Evolutionary conservation across 2,329 filamentous ascomycete genomes (phyloP), one percentile per base, ranked within the genome.

Genomic region (Neonectria coccinea): DNA sequence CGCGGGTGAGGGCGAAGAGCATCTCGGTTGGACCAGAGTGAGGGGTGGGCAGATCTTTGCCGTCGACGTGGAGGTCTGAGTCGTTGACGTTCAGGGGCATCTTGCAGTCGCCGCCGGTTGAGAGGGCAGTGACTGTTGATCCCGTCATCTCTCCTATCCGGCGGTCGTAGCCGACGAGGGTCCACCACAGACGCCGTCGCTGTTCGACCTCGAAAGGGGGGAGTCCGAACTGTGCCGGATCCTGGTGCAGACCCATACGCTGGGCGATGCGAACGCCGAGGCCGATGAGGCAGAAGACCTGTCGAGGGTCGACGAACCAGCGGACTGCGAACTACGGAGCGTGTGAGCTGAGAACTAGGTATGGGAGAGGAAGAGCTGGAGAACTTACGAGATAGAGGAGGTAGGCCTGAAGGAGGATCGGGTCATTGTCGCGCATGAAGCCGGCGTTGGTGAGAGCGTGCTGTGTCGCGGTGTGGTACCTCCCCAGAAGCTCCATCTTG

Each of bases 111-210:
- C 82, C 81, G 10, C 81, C 80, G 39, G 80, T 84, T 1, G 85
- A 86, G 27, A 88, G 79, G 0, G 85, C 86, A 5, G 85, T 88
- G 58, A 88, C 84, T 36, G 83, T 82, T 18, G 84, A 86, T 53
- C 86, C 85, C 4, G 87, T 85, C 76, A 92, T 85, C 74, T 93
- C 91, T 61, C 88, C 85, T 41, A 92, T 85, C 22, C 91, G 88
- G 64, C 85, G 83, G 75, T 94, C 91, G 68, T 92, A 90, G 27
- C 88, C 82, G 14, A 90, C 83, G 16, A 94, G 81, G 33, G 88
- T 87, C 90, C 90, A 93, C 91, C 90, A 93, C 1, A 93, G 79
- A 41, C 91, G 84, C 54, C 91, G 86, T n/a, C 90, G 85, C 77
- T 91, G 85, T 77, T 93, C 91, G 4, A 87, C 85, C 71, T 93